Conservation (phyloP, 805 yeast genomes). For the Wickerhamiella azymoides region DNA sequence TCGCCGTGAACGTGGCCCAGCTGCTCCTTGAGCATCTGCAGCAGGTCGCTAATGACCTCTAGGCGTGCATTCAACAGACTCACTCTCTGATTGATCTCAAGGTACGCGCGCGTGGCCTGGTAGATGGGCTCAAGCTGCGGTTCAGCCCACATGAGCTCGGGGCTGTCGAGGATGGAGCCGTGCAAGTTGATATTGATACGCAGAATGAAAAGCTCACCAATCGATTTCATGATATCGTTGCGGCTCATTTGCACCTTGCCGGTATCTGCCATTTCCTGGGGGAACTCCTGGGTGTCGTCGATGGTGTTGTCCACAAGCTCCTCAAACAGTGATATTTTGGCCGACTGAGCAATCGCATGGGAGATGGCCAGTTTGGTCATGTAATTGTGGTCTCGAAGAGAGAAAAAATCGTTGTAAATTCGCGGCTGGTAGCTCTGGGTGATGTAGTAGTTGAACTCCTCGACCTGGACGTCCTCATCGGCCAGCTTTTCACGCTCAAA, state of each 20-base stretch:
- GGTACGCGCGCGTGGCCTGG: constrained; percentile 90
- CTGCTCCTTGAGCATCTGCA: constrained; percentile 95
- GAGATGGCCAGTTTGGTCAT: constrained; percentile 87
- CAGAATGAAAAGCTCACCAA: constrained; percentile 86
- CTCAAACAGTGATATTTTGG: constrained; percentile 87
- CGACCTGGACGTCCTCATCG: constrained; percentile 82
- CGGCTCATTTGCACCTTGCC: constrained; percentile 93
- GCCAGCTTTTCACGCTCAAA: constrained; percentile 85
- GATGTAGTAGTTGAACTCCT: constrained; percentile 88
- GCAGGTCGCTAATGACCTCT: constrained; percentile 82
- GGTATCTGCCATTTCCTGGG: constrained; percentile 84
- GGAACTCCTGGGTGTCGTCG: constrained; percentile 93
- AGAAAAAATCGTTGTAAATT: constrained; percentile 89
- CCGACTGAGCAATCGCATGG: constrained; percentile 92
- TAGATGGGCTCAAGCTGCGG: constrained; percentile 96
- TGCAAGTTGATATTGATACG: constrained; percentile 32
- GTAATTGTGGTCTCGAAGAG: constrained; percentile 75
- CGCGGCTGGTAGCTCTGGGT: constrained; percentile 92
- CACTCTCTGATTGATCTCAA: constrained; percentile 91
- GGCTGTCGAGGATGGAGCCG: constrained; percentile 71
- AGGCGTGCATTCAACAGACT: constrained; percentile 77
- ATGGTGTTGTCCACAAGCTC: constrained; percentile 93
- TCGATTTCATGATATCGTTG: constrained; percentile 91
- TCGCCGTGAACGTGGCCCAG: constrained; percentile 87
- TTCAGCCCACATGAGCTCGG: constrained; percentile 98